Percentiles rank a stretch among this genome's conserved stretches.
Conservation (phyloP, 345 rosid species). For the Corchorus capsularis region DNA sequence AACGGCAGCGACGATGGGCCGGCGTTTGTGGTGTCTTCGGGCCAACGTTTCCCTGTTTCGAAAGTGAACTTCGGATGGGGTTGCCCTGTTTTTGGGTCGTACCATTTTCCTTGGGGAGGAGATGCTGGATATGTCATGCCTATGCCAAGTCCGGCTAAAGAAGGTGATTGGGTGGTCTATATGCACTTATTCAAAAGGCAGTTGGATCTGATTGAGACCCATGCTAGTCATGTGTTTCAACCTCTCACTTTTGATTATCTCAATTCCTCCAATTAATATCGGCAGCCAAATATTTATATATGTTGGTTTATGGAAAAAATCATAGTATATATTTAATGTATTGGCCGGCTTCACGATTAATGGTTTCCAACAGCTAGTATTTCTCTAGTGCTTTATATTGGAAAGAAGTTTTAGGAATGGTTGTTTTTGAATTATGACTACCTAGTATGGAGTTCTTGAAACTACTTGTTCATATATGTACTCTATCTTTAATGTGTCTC, state of each 20-base stretch:
- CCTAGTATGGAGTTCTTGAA: too few relatives aligned
- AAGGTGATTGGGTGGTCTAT: slow-evolving; percentile 70
- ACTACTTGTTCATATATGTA: too few relatives aligned
- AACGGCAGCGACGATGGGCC: slow-evolving; percentile 40
- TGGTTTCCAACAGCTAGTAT: too few relatives aligned
- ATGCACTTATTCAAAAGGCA: slow-evolving; percentile 23
- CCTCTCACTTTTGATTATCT: slow-evolving; percentile 14
- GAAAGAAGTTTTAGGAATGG: too few relatives aligned
- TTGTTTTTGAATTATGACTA: too few relatives aligned
- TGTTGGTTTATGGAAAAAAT: too few relatives aligned
- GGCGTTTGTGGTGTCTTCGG: slow-evolving; percentile 66
- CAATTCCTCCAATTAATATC: neutral
- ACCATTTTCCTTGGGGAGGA: slow-evolving; percentile 66
- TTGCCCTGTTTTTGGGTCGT: slow-evolving; percentile 50
- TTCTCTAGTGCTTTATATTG: too few relatives aligned
- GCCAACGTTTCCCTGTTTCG: slow-evolving; percentile 47
- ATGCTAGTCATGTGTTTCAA: neutral
- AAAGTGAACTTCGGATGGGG: slow-evolving; percentile 67
- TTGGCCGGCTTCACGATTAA: too few relatives aligned
- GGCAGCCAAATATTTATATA: neutral
- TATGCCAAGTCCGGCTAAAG: slow-evolving; percentile 48
- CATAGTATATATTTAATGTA: too few relatives aligned
- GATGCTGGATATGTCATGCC: slow-evolving; percentile 68
- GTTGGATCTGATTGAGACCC: slow-evolving; percentile 9
- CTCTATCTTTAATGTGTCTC: too few relatives aligned